phyloP scores from a whole-genome alignment of 208 protist species.

The Porcisia deanei region DNA sequence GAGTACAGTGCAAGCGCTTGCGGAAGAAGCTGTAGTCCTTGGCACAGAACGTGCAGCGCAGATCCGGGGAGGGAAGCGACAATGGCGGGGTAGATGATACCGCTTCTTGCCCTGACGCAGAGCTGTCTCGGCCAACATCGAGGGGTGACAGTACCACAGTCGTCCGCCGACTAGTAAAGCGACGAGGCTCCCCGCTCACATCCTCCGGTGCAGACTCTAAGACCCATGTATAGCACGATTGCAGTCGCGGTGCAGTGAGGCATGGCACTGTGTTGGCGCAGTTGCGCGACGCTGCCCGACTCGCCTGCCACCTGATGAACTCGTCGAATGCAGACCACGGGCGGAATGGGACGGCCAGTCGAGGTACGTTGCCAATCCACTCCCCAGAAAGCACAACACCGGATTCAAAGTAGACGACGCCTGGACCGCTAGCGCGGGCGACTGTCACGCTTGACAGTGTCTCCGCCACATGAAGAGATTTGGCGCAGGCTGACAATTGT shows the following conservation, averaged over 20 bases:
- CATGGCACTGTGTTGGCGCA: conserved; percentile 12
- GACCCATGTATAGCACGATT: conserved; percentile 25
- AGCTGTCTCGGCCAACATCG: neutral
- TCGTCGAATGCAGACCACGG: conserved; percentile 53
- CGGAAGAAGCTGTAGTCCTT: conserved; percentile 81
- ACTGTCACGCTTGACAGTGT: conserved; percentile 25
- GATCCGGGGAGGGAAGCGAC: conserved; percentile 6
- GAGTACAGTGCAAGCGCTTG: conserved; percentile 48
- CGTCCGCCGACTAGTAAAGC: neutral
- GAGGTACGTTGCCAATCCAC: conserved; percentile 64
- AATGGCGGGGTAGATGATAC: neutral
- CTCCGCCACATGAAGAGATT: conserved; percentile 20
- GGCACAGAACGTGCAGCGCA: conserved; percentile 57
- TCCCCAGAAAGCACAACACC: conserved; percentile 54
- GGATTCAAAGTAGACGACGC: conserved; percentile 60
- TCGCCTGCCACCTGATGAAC: conserved; percentile 39
- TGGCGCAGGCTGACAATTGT: conserved; percentile 17
- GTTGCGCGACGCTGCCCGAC: conserved; percentile 17
- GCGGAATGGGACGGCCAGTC: conserved; percentile 59
- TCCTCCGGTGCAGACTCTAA: conserved; percentile 17
- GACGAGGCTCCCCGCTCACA: conserved; percentile 23
- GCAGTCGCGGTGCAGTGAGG: conserved; percentile 23
- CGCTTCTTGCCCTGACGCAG: neutral
- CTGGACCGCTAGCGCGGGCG: conserved; percentile 38
- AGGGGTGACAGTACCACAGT: conserved; percentile 18